These are phyloP conservation scores for Globisporangium yorkense DNA, from an alignment of 352 stramenopile species.

Conservation along the genomic window DNA sequence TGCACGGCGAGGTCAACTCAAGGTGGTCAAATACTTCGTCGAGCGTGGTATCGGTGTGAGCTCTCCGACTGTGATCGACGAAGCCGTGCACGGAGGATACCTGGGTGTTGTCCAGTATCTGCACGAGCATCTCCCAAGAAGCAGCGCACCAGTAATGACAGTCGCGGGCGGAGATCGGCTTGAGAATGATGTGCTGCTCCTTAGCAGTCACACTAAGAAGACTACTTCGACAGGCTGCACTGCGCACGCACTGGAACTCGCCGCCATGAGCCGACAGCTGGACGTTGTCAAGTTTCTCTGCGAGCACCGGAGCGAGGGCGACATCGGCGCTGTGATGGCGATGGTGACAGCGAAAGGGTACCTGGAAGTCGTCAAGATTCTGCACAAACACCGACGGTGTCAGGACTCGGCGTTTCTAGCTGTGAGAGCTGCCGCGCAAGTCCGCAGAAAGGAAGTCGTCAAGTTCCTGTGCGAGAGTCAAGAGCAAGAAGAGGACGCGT, in stretches of 20 bases:
- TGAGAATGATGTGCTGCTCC: not conserved
- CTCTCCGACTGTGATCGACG: not conserved
- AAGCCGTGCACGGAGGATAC: not conserved
- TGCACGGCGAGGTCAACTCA: not conserved
- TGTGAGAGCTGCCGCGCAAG: too few relatives aligned
- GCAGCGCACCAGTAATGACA: not conserved
- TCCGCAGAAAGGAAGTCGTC: too few relatives aligned
- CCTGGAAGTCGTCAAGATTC: not conserved
- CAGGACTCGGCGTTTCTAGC: too few relatives aligned
- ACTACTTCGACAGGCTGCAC: not conserved
- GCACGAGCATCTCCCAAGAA: not conserved
- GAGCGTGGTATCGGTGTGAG: not conserved
- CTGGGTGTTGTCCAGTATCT: not conserved
- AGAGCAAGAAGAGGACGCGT: too few relatives aligned
- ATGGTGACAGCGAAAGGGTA: not conserved
- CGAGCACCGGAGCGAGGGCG: not conserved
- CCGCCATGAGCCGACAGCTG: not conserved
- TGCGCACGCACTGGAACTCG: not conserved
- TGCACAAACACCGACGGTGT: not conserved
- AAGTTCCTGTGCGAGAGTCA: too few relatives aligned
- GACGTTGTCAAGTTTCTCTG: not conserved
- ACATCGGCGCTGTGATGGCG: not conserved
- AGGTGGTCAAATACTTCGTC: not conserved
- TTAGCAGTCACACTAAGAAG: not conserved
- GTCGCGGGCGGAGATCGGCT: not conserved